Evolutionary conservation across 768 basidiomycete genomes (phyloP).

Genomic region (Filobasidium wieringae): DNA sequence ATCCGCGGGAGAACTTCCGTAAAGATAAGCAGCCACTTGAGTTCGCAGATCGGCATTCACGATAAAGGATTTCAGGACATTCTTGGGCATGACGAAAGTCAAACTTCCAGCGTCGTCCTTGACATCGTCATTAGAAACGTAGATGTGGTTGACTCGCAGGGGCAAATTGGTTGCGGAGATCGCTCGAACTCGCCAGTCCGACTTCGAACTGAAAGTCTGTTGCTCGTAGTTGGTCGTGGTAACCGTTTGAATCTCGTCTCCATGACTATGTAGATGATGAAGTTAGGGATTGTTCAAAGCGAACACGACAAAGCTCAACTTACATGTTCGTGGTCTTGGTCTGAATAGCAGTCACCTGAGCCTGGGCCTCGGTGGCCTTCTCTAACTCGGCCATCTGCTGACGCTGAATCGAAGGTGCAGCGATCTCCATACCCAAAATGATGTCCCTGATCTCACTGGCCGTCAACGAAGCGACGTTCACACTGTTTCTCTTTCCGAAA

Average conservation of each 20-base stretch:
- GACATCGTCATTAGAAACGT: constrained; percentile 90
- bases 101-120: constrained; percentile 91
- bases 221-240: constrained; percentile 98
- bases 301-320: neutral
- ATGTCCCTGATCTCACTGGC: constrained; percentile 95
- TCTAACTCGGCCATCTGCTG: constrained; percentile 99
- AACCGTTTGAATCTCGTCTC: constrained; percentile 86
- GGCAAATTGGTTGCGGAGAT: constrained; percentile 94
- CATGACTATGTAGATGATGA: constrained; percentile 44
- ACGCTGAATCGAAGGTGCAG: constrained; percentile 52
- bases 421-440: constrained; percentile 94
- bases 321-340: constrained; percentile 89
- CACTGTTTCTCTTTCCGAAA: constrained; percentile 96
- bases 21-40: constrained; percentile 87
- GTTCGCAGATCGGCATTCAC: constrained; percentile 86
- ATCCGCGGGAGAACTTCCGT: constrained; percentile 83
- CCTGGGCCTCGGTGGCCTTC: constrained; percentile 86
- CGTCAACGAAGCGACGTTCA: constrained; percentile 94
- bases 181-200: constrained; percentile 97
- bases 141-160: constrained; percentile 93
- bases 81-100: constrained; percentile 96
- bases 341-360: constrained; percentile 89
- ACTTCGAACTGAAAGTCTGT: constrained; percentile 97
- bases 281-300: neutral
- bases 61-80: constrained; percentile 86